Evolutionary conservation across 1,284 basidiomycete species (phyloP).

Genomic region (Apiotrichum mycotoxinovorans): DNA sequence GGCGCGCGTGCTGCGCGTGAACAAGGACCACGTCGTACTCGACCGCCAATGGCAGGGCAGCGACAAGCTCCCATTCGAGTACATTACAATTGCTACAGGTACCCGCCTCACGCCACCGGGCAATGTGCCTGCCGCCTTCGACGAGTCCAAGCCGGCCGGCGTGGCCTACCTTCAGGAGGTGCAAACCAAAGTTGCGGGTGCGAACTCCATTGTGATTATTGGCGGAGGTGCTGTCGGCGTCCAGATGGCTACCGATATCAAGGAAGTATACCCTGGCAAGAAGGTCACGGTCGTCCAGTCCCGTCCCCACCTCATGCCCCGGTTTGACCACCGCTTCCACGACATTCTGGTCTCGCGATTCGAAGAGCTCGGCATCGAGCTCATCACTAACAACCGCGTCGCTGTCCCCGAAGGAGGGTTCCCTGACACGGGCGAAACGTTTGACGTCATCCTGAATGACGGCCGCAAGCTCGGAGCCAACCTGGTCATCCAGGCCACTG

Average conservation of each 20-base stretch:
- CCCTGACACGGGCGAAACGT: constrained; percentile 31
- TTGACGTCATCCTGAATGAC: constrained; percentile 38
- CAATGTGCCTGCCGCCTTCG: constrained; percentile 19
- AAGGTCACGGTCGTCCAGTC: constrained; percentile 67
- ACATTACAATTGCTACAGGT: constrained; percentile 42
- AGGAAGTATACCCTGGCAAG: constrained; percentile 59
- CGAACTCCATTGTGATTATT: constrained; percentile 37
- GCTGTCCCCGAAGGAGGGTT: constrained; percentile 48
- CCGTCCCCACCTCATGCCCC: constrained; percentile 58
- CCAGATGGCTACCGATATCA: constrained; percentile 67
- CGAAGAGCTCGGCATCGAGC: constrained; percentile 48
- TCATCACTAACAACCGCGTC: constrained; percentile 30
- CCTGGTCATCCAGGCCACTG: constrained; percentile 42
- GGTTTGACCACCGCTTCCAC: constrained; percentile 60
- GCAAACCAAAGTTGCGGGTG: constrained; percentile 24
- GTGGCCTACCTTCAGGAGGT: constrained; percentile 24
- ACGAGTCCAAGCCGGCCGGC: constrained; percentile 21
- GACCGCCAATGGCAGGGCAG: constrained; percentile 19
- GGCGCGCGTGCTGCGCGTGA: constrained; percentile 12
- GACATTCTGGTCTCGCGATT: constrained; percentile 43
- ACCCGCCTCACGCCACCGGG: constrained; percentile 35
- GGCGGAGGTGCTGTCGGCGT: constrained; percentile 52
- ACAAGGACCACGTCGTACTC: constrained; percentile 11
- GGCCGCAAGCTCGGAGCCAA: constrained; percentile 37
- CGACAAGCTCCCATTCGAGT: constrained; percentile 30